Evolutionary conservation across 441 rosid genomes (phyloP).

Genomic region (Populus hybrid): DNA sequence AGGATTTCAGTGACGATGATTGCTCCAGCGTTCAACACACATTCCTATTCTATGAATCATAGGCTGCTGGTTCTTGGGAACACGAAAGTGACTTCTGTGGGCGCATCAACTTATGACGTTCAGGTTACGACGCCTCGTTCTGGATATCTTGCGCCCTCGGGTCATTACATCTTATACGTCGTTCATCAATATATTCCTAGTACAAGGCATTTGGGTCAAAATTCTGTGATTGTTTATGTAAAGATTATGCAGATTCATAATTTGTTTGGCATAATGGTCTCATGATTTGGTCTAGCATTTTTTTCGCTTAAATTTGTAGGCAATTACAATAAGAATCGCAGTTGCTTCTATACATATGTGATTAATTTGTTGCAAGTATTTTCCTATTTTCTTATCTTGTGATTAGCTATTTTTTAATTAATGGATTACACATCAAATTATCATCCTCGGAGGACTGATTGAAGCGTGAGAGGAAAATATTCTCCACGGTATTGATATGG

Average conservation of each 20-base stretch:
- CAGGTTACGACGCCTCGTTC: conserved; percentile 45
- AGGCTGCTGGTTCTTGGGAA: conserved; percentile 56
- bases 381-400: background rate
- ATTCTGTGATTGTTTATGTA: conserved; percentile 27
- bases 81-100: conserved; percentile 22
- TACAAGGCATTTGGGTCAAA: conserved; percentile 63
- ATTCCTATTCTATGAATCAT: conserved; percentile 79
- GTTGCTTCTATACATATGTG: background rate
- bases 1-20: conserved; percentile 45
- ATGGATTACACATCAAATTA: background rate
- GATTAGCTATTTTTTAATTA: background rate
- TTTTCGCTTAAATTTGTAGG: background rate
- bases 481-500: background rate
- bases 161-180: conserved; percentile 70
- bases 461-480: background rate
- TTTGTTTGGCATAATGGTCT: no score
- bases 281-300: background rate
- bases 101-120: conserved; percentile 26
- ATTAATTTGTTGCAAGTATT: no score
- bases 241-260: background rate
- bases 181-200: conserved; percentile 72
- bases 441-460: background rate
- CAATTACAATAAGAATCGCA: background rate
- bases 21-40: conserved; percentile 74
- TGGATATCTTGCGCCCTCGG: conserved; percentile 63